Evolutionary conservation across 2,329 filamentous ascomycete species (phyloP), one percentile per base, ranked within the genome.

Genomic region (Aspergillus chevalieri): DNA sequence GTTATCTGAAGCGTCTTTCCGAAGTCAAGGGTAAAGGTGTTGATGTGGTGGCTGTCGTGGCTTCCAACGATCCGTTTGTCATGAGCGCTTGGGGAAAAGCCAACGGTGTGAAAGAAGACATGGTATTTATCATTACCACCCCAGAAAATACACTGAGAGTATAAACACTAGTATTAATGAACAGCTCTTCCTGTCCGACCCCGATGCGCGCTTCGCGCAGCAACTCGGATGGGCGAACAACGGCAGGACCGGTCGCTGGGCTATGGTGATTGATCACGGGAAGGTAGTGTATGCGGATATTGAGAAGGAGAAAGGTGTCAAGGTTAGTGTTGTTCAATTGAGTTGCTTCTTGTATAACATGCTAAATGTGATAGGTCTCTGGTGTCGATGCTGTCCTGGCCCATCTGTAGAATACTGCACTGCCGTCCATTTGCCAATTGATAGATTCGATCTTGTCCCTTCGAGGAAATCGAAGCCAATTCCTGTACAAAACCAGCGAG

Each of bases 11-110:
- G 68, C 85, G 87, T 66, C 73, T 84, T 53, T 74, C 80, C 45
- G 75, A 84, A 60, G 76, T 94, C 68, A 84, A 84, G 73, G 74
- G 77, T 66, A 91, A 91, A 78, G 88, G 87, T 50, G 86, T 93
- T 51, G 88, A 94, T 69, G 71, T 87, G 52, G 81, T 95, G 58
- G 80, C 88, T 50, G 82, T 92, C 58, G 82, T 93, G 64, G 86
- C 88, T 36, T 85, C 75, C 74, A 94, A 95, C 68, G 89, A 94
- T 69, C 76, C 84, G 47, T 93, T 79, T 64, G 89, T 94, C 65
- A 92, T 92, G 87, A 84, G 83, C 58, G 88, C 86, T 17, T 92
- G 87, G 87, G 86, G 83, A 70, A 94, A 94, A 79, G 88, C 89
- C 57, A 92, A 94, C 69, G 77, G 79, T 39, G 77, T 91, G 61